Percentiles rank a stretch among this genome's conserved stretches.
phyloP scores from a whole-genome alignment of 129 eudicot species.

The Rutidosis leptorrhynchoides region DNA sequence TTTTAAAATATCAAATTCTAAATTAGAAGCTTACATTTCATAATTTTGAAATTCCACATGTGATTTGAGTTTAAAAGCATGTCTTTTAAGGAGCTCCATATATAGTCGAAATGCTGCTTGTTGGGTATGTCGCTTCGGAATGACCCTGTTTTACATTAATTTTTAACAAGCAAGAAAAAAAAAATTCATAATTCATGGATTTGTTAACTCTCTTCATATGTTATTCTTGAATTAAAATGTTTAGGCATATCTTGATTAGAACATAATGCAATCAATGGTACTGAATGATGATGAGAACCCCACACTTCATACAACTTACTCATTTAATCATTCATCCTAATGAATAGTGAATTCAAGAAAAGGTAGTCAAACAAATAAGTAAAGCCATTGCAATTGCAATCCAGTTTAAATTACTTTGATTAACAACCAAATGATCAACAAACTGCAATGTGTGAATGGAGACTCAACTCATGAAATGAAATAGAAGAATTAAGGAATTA shows the following conservation, averaged over 20 bases:
- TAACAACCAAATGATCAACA: slow-evolving; percentile 9
- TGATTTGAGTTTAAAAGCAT: slow-evolving; percentile 59
- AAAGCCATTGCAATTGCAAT: slow-evolving; percentile 15
- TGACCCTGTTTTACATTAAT: slow-evolving; percentile 51
- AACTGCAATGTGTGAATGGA: slow-evolving; percentile 1
- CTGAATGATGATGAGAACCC: slow-evolving; percentile 2
- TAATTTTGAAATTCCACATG: slow-evolving; percentile 47
- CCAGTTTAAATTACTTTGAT: slow-evolving; percentile 6
- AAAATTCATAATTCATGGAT: not conserved
- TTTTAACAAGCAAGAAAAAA: not conserved
- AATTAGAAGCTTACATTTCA: slow-evolving; percentile 52
- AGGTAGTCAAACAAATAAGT: slow-evolving; percentile 4
- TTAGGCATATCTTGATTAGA: not conserved
- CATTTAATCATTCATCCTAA: slow-evolving; percentile 9
- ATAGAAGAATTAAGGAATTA: not conserved
- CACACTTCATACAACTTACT: slow-evolving; percentile 8
- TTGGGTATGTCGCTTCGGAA: slow-evolving; percentile 57
- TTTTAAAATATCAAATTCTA: not conserved
- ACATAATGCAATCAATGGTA: not conserved
- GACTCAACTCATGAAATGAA: slow-evolving; percentile 11
- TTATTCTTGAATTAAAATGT: not conserved
- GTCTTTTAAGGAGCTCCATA: slow-evolving; percentile 77
- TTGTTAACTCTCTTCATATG: not conserved
- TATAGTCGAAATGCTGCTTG: slow-evolving; percentile 89
- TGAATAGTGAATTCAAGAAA: slow-evolving; percentile 8